A percentile compares a stretch with the other conserved stretches of the same genome.
Conservation (phyloP, 768 basidiomycete genomes). For the Boletus vinaceobasis region DNA sequence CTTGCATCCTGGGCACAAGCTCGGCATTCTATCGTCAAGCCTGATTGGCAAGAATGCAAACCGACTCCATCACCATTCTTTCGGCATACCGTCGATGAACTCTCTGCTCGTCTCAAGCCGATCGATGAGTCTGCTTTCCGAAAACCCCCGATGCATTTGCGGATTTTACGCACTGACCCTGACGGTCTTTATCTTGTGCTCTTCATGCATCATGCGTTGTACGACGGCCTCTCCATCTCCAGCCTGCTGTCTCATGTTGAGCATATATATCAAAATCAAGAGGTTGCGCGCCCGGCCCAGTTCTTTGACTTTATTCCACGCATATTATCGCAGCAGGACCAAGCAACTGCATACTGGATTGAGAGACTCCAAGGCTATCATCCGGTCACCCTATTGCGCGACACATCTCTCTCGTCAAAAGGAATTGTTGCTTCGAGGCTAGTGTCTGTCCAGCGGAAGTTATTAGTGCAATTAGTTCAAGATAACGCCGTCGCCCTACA, state of each 20-base stretch:
- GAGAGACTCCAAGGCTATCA: slow-evolving; percentile 24
- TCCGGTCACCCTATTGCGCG: slow-evolving; percentile 19
- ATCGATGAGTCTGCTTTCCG: slow-evolving; percentile 22
- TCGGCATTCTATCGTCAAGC: slow-evolving; percentile 21
- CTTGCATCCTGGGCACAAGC: slow-evolving; percentile 31
- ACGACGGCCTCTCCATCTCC: slow-evolving; percentile 44
- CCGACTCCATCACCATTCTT: slow-evolving; percentile 6
- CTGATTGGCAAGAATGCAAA: slow-evolving; percentile 25
- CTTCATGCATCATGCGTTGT: slow-evolving; percentile 46
- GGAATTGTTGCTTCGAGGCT: slow-evolving; percentile 10
- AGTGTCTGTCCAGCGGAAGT: slow-evolving; percentile 9
- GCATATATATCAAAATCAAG: slow-evolving; percentile 27
- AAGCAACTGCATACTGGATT: slow-evolving; percentile 39
- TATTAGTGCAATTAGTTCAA: slow-evolving; percentile 13
- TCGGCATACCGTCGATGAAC: slow-evolving; percentile 7
- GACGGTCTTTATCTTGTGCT: slow-evolving; percentile 30
- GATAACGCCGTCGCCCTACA: slow-evolving; percentile 33
- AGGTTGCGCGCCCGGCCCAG: slow-evolving; percentile 18
- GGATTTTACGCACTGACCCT: slow-evolving; percentile 9
- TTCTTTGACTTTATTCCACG: slow-evolving; percentile 39
- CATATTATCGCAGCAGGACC: slow-evolving; percentile 36
- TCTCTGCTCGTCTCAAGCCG: slow-evolving; percentile 14
- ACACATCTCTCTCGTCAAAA: slow-evolving; percentile 7
- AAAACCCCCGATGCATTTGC: slow-evolving; percentile 33
- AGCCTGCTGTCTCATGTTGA: slow-evolving; percentile 34